Evolutionary conservation across 2,329 filamentous ascomycete genomes (phyloP), one percentile per base, ranked within the genome.

Genomic region (Cladophialophora bantiana): DNA sequence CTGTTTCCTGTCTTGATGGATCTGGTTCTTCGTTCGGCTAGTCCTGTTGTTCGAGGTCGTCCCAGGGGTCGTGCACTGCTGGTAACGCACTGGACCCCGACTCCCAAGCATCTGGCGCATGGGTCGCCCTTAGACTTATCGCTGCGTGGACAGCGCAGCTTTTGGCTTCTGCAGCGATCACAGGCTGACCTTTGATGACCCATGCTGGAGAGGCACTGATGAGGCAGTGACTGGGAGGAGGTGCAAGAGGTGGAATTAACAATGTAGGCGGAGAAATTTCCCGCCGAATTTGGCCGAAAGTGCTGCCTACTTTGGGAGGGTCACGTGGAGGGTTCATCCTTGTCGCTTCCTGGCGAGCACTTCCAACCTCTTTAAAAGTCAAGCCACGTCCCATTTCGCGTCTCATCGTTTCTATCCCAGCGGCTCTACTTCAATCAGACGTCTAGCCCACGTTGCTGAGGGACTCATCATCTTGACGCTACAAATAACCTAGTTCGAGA

Each of bases 91-190:
- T 57, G 12, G 18, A 57, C 54, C 12, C 61, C 61, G 42, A 57
- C 31, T 35, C 53, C 31, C 38, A 64, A n/a, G 40, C 61, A 64
- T 59, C 61, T 57, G 40, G 40, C 18, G 55, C 63, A 65, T 18
- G 57, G 26, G 9, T 58, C 54, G 38, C 40, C 20, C 26, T 62
- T 40, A 12, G 18, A 7, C 10, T 61, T 36, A 31, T 60, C 45
- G 20, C 20, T 54, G n/a, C 63, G 57, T 26, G 50, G 42, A 55
- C 63, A 65, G 26, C 63, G 63, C 18, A 65, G 56, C 50, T 65
- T 65, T 50, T 65, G 63, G 35, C 45, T 42, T 60, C 58, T 65
- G 58, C 63, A 65, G 32, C 57, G 63, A 45, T 65, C 63, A 61
- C 63, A 65, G 20, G 63, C 57, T 4, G 63, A 65, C 34, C 63